phyloP scores from a whole-genome alignment of 345 rosid species.

The Streptanthus diversifolius region DNA sequence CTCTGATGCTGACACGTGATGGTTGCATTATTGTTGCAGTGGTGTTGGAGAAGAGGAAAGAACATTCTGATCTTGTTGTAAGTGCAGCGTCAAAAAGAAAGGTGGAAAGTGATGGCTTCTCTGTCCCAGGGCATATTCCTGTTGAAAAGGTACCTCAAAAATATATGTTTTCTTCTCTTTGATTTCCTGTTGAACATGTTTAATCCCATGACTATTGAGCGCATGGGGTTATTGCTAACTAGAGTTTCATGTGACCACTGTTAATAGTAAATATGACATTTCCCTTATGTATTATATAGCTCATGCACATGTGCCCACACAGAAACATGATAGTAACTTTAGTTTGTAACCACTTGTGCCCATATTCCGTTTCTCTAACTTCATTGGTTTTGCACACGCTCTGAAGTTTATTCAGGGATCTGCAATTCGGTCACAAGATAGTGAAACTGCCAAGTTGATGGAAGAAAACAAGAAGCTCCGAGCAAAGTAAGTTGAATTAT shows the following conservation, averaged over 20 bases:
- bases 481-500: constrained; percentile 49
- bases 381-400: constrained; percentile 5
- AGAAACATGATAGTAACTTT: constrained; percentile 12
- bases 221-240: not conserved
- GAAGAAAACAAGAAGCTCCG: constrained; percentile 63
- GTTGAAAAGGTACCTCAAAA: constrained; percentile 44
- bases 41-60: constrained; percentile 53
- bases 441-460: constrained; percentile 45
- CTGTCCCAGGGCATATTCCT: constrained; percentile 19
- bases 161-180: not conserved
- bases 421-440: constrained; percentile 30
- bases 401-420: constrained; percentile 24
- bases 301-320: not conserved
- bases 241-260: not conserved
- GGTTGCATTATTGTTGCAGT: constrained; percentile 39
- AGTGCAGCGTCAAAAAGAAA: constrained; percentile 37
- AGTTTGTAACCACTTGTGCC: not conserved
- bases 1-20: constrained; percentile 15
- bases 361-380: constrained; percentile 1
- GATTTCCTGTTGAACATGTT: constrained; percentile 3
- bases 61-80: constrained; percentile 34
- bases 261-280: not conserved
- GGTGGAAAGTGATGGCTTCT: constrained; percentile 23
- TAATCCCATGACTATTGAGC: not conserved
- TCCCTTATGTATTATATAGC: not conserved